Percentiles rank a stretch among this genome's conserved stretches.
Conservation (phyloP, 371 early-diverging fungal species). For the Phascolomyces articulosus region DNA sequence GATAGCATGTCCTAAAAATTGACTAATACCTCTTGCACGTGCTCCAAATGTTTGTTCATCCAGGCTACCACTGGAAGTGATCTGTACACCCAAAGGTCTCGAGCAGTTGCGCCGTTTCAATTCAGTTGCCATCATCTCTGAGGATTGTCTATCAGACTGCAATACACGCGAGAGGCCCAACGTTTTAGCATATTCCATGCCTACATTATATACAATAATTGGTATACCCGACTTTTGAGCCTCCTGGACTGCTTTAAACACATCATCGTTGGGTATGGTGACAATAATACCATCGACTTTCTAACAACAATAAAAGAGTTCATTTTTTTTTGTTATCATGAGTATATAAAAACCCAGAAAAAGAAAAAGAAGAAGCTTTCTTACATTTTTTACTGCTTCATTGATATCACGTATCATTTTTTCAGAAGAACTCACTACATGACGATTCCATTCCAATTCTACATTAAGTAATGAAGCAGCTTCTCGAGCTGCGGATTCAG, state of each 20-base stretch:
- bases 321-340: too few relatives aligned
- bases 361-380: too few relatives aligned
- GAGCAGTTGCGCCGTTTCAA: conserved; percentile 24
- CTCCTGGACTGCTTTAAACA: conserved; percentile 36
- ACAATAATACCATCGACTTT: conserved; percentile 41
- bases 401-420: conserved; percentile 36
- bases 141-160: conserved; percentile 45
- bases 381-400: conserved; percentile 22
- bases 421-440: conserved; percentile 14
- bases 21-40: conserved; percentile 4
- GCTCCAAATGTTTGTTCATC: conserved; percentile 1
- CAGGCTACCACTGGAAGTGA: not conserved
- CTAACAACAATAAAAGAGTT: too few relatives aligned
- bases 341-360: not conserved
- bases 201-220: conserved; percentile 52
- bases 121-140: conserved; percentile 36
- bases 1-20: not conserved
- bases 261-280: conserved; percentile 42
- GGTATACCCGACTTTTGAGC: conserved; percentile 35
- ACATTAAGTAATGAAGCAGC: conserved; percentile 39
- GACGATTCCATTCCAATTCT: conserved; percentile 38
- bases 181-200: conserved; percentile 36
- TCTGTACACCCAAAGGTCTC: conserved; percentile 18
- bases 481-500: conserved; percentile 38
- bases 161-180: conserved; percentile 43